These are phyloP conservation scores for Pythium dissotocum DNA, from an alignment of 352 stramenopile genomes.

Conservation along the genomic window DNA sequence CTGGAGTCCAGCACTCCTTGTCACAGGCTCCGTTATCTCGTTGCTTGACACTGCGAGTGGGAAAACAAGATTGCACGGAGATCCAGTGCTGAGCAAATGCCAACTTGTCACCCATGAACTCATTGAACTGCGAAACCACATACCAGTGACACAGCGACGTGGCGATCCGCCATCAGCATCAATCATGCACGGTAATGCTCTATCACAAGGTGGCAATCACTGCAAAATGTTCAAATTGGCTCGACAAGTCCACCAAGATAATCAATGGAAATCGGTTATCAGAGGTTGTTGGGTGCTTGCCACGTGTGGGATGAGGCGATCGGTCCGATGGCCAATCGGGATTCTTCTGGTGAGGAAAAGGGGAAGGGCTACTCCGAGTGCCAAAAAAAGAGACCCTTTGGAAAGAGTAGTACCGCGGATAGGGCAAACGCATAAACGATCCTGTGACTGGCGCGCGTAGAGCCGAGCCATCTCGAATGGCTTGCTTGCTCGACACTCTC, in stretches of 20 bases:
- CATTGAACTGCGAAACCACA: not conserved
- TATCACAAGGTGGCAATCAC: not conserved
- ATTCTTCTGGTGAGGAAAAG: constrained; percentile 4
- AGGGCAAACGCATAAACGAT: constrained; percentile 3
- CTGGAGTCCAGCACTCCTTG: not conserved
- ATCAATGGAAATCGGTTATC: not conserved
- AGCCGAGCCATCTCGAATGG: constrained; percentile 14
- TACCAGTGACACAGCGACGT: not conserved
- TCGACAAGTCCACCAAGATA: too few relatives aligned
- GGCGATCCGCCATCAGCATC: too few relatives aligned
- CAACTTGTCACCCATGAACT: not conserved
- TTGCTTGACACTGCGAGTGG: not conserved
- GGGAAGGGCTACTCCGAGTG: not conserved
- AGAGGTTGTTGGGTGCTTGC: not conserved
- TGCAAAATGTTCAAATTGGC: too few relatives aligned
- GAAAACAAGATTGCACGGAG: not conserved
- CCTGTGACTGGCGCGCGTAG: constrained; percentile 2
- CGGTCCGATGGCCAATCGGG: constrained; percentile 2
- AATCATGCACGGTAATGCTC: not conserved
- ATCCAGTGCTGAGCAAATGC: not conserved
- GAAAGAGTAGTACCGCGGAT: constrained; percentile 1
- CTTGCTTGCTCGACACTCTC: constrained; percentile 18
- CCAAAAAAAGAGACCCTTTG: too few relatives aligned
- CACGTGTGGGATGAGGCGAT: constrained; percentile 6
- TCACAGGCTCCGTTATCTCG: not conserved